Evolutionary conservation across 495 filamentous ascomycete genomes (phyloP).

Genomic region (Aspergillus leporis): DNA sequence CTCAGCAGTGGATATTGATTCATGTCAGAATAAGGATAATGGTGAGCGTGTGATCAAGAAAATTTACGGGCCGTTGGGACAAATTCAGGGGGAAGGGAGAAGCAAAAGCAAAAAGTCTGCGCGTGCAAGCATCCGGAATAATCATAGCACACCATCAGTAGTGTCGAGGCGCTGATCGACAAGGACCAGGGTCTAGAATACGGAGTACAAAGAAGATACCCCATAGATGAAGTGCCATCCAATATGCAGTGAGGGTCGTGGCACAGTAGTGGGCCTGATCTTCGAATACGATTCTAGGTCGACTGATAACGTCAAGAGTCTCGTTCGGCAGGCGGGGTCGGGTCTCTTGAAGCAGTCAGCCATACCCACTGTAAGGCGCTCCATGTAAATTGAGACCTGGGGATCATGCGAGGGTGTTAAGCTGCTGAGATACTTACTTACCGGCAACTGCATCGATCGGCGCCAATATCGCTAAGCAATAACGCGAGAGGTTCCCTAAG

Average conservation of each 20-base stretch:
- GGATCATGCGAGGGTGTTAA: neutral
- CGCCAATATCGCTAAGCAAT: slow-evolving; percentile 12
- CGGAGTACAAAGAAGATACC: neutral
- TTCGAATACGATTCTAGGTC: slow-evolving; percentile 6
- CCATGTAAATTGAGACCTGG: neutral
- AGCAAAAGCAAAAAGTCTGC: slow-evolving; percentile 8
- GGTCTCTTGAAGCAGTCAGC: neutral
- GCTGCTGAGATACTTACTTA: neutral
- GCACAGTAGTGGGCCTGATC: slow-evolving; percentile 1
- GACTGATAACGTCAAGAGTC: slow-evolving; percentile 2
- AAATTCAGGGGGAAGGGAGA: slow-evolving; percentile 16
- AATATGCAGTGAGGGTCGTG: slow-evolving; percentile 3
- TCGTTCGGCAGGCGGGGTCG: neutral
- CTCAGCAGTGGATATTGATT: slow-evolving; percentile 27
- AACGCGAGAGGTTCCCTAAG: slow-evolving; percentile 4
- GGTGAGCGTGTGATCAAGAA: slow-evolving; percentile 42
- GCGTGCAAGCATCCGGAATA: neutral
- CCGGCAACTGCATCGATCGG: slow-evolving; percentile 12
- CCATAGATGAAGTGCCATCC: neutral
- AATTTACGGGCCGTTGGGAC: slow-evolving; percentile 32
- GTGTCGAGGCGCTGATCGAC: slow-evolving; percentile 9
- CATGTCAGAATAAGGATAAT: slow-evolving; percentile 20
- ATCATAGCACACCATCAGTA: slow-evolving; percentile 6
- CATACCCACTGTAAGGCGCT: neutral
- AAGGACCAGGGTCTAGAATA: slow-evolving; percentile 13